Percentiles rank a stretch among this genome's conserved stretches.
Evolutionary conservation across 768 basidiomycete species (phyloP).

Genomic region (Podaxis carcinomalis): DNA sequence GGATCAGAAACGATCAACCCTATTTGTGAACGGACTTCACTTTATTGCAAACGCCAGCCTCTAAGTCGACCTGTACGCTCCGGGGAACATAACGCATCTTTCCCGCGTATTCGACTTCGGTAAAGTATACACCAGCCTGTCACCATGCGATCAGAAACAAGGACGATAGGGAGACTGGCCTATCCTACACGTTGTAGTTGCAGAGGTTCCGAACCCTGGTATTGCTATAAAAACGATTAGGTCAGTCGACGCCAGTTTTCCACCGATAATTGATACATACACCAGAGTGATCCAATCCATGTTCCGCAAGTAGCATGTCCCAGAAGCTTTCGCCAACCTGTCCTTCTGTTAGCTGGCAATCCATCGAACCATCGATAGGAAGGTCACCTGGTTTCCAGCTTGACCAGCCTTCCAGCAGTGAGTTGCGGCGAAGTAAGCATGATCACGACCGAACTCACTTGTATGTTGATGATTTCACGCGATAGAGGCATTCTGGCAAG

Average conservation of each 20-base stretch:
- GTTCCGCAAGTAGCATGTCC: constrained; percentile 83
- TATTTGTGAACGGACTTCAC: constrained; percentile 34
- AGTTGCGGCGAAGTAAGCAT: constrained; percentile 5
- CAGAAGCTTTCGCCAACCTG: constrained; percentile 84
- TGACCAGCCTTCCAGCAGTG: constrained; percentile 56
- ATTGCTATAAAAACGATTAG: constrained; percentile 38
- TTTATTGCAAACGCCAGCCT: constrained; percentile 79
- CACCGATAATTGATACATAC: constrained; percentile 34
- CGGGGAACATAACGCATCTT: constrained; percentile 81
- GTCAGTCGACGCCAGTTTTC: neutral
- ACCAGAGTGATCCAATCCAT: constrained; percentile 72
- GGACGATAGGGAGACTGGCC: neutral
- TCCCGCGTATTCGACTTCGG: constrained; percentile 52
- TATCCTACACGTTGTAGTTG: constrained; percentile 65
- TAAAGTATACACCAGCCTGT: constrained; percentile 81
- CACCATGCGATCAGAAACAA: neutral
- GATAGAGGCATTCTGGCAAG: constrained; percentile 42
- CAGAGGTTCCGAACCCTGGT: constrained; percentile 67
- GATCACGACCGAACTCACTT: constrained; percentile 37
- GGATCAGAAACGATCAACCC: neutral
- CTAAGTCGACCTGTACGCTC: constrained; percentile 87
- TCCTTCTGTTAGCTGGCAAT: neutral
- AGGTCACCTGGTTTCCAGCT: constrained; percentile 48
- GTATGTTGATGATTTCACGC: constrained; percentile 81
- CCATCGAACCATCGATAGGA: constrained; percentile 10